Base-by-base conservation (phyloP, 371 early-diverging fungal genomes). In the Mortierella sp. region DNA sequence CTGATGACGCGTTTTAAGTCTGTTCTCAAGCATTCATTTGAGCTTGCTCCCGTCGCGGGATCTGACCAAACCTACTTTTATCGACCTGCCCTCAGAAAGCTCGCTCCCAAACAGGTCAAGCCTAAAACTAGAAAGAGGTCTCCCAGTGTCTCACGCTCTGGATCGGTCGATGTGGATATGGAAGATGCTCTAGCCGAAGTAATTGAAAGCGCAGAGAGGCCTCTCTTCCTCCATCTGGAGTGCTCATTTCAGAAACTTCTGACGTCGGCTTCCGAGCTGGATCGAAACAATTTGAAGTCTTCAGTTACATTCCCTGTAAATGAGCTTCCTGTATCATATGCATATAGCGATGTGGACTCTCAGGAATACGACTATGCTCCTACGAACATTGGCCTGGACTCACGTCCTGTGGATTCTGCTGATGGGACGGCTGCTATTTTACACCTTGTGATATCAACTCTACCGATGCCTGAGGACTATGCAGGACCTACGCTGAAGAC, bases 351-450 rank as follows among this genome's bases (percentile, higher is more conserved):
- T 6, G 61, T 71, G 0, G 71, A 40, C 1, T 61, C 61, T 17
- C 71, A 37, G 23, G 64, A 72, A 22, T 80, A 78, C 51, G 86
- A 92, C 69, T 91, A 87, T 65, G 87, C 90, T 6, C 93, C 93
- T 12, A 83, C 81, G 17, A 80, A 68, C 5, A 89, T 94, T 60
- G 95, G 94, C 7, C 87, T 90, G 0, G 78, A 86, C 1, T 74
- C 75, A 6, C 92, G 90, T 15, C 93, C 93, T 6, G 86, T 94
- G 0, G 92, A 85, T 35, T 93, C 93, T 43, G 83, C 85, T 6
- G 94, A 94, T 78, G 92, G 90, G 0, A 93, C 93, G 0, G 83
- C 86, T 0, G 94, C 93, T 3, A 89, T 88, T 4, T 77, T 93
- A 3, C 93, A 89, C 55, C 61, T 95, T 8, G 85, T 90, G 0